Evolutionary conservation across 495 filamentous ascomycete genomes (phyloP), one percentile per base, ranked within the genome.

Genomic region (Penicillium roqueforti): DNA sequence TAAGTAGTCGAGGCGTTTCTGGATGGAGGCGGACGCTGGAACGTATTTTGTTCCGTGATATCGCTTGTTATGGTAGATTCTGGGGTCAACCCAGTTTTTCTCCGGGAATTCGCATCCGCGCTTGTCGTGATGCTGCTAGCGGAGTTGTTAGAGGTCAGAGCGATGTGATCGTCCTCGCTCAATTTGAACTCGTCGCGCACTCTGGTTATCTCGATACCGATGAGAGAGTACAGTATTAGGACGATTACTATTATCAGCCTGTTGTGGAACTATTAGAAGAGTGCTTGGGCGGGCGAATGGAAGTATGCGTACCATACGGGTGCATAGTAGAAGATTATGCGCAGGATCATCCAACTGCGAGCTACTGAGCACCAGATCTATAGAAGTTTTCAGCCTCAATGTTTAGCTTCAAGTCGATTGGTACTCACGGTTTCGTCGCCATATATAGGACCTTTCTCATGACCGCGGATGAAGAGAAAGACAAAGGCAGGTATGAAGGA

Each of bases 281-380:
- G 20, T 28, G 1, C 14, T 31, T 22, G 34, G 2, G 47, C 22
- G 32, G 51, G 23, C 4, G 9, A 9, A 19, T 32, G 1, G 7
- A 8, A 6, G 13, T 18, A 36, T 16, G 48, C 47, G 39, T 64
- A 76, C 76, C 76, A 79, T 16, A 79, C 70, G 2, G 74, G 72
- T 0, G 63, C 68, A 43, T 77, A 79, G 59, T 76, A 77, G 43
- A 73, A 55, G 0, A 74, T 47, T 7, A 79, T 67, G 5, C 75
- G 66, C 50, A 75, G 66, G 1, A 76, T 31, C 36, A 74, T 70
- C 76, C 76, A 79, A 5, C 68, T 62, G 0, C 67, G 70, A 38
- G 72, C 67, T 39, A 79, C 72, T 19, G 74, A 73, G 49, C 76
- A 79, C 75, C 74, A 77, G 2, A 77, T 56, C 72, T 76, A 29